These are phyloP conservation scores for Salvia miltiorrhiza DNA, from an alignment of 257 asterid genomes.

Conservation along the genomic window DNA sequence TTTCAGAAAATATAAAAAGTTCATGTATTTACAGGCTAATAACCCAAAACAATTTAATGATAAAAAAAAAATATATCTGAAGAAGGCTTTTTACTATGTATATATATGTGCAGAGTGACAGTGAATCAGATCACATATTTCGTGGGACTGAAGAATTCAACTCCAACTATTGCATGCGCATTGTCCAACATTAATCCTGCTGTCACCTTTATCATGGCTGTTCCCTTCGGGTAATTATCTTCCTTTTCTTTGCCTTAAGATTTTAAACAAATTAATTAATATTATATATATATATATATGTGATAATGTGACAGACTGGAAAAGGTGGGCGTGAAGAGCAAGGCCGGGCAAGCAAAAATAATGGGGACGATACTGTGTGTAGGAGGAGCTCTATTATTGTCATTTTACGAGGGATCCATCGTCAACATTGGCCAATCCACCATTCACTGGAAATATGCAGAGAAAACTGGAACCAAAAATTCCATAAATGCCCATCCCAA, in stretches of 20 bases:
- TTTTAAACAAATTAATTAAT: too few species aligned
- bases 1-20: too few species aligned
- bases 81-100: too few species aligned
- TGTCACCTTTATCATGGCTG: conserved; percentile 68
- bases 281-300: too few species aligned
- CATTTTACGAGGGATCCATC: conserved; percentile 57
- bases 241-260: neutral
- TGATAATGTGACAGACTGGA: conserved; percentile 59
- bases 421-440: conserved; percentile 50
- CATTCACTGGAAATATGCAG: conserved; percentile 72
- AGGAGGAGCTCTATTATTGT: conserved; percentile 71
- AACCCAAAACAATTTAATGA: too few species aligned
- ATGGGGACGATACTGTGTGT: conserved; percentile 70
- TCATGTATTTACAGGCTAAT: too few species aligned
- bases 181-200: conserved; percentile 75
- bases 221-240: conserved; percentile 59
- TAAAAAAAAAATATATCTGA: too few species aligned
- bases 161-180: conserved; percentile 91
- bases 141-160: conserved; percentile 76
- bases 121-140: conserved; percentile 80
- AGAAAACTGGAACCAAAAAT: conserved; percentile 30
- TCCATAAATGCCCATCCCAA: conserved; percentile 36
- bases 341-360: conserved; percentile 65
- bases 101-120: conserved; percentile 51
- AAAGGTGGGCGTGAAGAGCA: conserved; percentile 51